A percentile compares a stretch with the other conserved stretches of the same genome.
phyloP scores from a whole-genome alignment of 1,139 yeast genomes.

The Yamadazyma diddensiae region DNA sequence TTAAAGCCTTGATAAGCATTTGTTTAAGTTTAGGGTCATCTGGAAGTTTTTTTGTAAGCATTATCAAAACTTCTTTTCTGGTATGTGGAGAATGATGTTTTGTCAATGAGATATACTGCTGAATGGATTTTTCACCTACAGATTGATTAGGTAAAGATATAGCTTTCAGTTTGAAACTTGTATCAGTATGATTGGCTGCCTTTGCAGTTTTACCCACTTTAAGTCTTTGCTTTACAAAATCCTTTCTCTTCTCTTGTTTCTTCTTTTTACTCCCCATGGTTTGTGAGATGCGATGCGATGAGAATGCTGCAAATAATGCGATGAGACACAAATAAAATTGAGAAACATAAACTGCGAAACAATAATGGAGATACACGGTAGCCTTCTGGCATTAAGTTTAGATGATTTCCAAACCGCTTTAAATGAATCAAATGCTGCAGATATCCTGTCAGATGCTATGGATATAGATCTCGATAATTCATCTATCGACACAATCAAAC shows the following conservation, averaged over 20 bases:
- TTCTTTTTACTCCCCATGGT: slow-evolving; percentile 56
- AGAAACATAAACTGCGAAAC: background rate
- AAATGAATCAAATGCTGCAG: slow-evolving; percentile 2
- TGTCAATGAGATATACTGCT: slow-evolving; percentile 61
- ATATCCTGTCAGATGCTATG: slow-evolving; percentile 13
- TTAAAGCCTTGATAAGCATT: slow-evolving; percentile 52
- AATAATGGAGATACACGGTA: slow-evolving; percentile 13
- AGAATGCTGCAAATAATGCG: no score
- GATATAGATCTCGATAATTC: slow-evolving; percentile 16
- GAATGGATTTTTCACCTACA: slow-evolving; percentile 45
- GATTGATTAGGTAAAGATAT: slow-evolving; percentile 63
- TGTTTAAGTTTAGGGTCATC: slow-evolving; percentile 53
- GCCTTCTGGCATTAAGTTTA: slow-evolving; percentile 13
- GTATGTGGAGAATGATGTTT: slow-evolving; percentile 77
- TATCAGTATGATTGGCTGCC: slow-evolving; percentile 76
- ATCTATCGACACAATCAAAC: slow-evolving; percentile 9
- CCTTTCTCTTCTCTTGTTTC: slow-evolving; percentile 68
- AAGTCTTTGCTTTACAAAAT: slow-evolving; percentile 75
- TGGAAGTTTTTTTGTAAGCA: slow-evolving; percentile 47
- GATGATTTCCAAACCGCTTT: slow-evolving; percentile 12
- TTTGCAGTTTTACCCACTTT: slow-evolving; percentile 83
- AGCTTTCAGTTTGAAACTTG: slow-evolving; percentile 76
- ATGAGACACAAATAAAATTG: slow-evolving; percentile 7
- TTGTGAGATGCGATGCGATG: background rate
- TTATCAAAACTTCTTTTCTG: slow-evolving; percentile 66